phyloP scores from a whole-genome alignment of 2,329 filamentous ascomycete genomes.

The Aspergillus tanneri region DNA sequence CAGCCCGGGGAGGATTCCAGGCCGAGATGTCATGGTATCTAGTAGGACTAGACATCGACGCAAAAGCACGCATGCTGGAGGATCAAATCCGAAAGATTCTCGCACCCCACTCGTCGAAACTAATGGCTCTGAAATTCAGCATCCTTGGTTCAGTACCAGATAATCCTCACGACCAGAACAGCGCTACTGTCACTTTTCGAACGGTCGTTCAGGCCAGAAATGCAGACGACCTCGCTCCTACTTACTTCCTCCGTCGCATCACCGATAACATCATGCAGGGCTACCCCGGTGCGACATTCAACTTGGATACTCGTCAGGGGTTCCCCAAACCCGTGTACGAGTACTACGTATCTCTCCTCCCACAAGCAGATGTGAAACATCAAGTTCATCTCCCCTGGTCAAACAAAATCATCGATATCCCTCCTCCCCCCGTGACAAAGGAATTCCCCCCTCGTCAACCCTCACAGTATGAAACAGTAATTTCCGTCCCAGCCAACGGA shows the following conservation, averaged over 20 bases:
- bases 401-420: constrained; percentile 19
- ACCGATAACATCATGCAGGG: constrained; percentile 43
- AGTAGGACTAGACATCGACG: constrained; percentile 46
- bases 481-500: constrained; percentile 4
- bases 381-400: constrained; percentile 28
- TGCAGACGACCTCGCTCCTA: constrained; percentile 35
- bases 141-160: constrained; percentile 30
- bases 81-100: constrained; percentile 44
- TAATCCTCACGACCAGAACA: constrained; percentile 43
- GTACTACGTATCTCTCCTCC: constrained; percentile 31
- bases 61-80: constrained; percentile 50
- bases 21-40: constrained; percentile 49
- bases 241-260: constrained; percentile 37
- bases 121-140: constrained; percentile 32
- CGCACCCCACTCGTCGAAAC: constrained; percentile 33
- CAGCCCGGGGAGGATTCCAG: constrained; percentile 49
- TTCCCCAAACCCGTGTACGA: constrained; percentile 38
- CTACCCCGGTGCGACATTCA: constrained; percentile 41
- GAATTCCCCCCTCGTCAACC: constrained; percentile 18
- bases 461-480: constrained; percentile 18
- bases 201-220: constrained; percentile 48
- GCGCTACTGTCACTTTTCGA: constrained; percentile 43
- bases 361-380: constrained; percentile 26
- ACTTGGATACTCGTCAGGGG: constrained; percentile 34
- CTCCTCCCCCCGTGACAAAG: constrained; percentile 18